Conservation (phyloP, 176 grass and related monocot species). For the Juncus effusus region DNA sequence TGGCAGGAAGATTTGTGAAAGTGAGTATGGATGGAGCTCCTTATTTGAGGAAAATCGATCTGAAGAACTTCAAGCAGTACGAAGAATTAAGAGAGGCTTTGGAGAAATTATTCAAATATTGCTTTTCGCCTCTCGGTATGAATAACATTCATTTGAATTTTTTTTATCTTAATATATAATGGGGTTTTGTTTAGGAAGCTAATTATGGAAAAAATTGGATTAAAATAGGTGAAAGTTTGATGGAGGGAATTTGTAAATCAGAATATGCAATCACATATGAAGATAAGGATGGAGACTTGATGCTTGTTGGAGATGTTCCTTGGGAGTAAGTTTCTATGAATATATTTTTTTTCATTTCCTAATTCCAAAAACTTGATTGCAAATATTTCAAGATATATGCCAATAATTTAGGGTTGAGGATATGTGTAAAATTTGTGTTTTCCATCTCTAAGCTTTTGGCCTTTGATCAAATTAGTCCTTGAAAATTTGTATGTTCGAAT, state of each 20-base stretch:
- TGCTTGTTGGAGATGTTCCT: slow-evolving; percentile 37
- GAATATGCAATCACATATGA: slow-evolving; percentile 30
- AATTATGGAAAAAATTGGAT: background rate
- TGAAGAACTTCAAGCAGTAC: slow-evolving; percentile 32
- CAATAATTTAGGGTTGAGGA: background rate
- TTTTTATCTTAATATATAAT: background rate
- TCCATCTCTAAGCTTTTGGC: background rate
- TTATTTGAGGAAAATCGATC: slow-evolving; percentile 45
- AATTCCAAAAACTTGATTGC: background rate
- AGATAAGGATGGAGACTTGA: slow-evolving; percentile 31
- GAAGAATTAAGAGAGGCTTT: slow-evolving; percentile 37
- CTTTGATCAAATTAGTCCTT: background rate
- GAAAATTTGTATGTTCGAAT: background rate
- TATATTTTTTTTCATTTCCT: slow-evolving; percentile 1
- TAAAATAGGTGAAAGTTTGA: slow-evolving; percentile 18
- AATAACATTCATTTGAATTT: background rate
- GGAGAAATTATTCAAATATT: slow-evolving; percentile 40
- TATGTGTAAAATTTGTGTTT: background rate
- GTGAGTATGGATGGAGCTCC: slow-evolving; percentile 53
- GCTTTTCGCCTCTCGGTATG: slow-evolving; percentile 31
- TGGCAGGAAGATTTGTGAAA: slow-evolving; percentile 30
- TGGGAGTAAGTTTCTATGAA: slow-evolving; percentile 31
- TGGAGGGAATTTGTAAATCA: slow-evolving; percentile 14
- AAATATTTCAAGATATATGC: background rate
- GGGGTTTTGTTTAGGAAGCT: background rate